These are phyloP conservation scores for Zarea fungicola DNA, from an alignment of 2,329 filamentous ascomycete species.

Conservation along the genomic window DNA sequence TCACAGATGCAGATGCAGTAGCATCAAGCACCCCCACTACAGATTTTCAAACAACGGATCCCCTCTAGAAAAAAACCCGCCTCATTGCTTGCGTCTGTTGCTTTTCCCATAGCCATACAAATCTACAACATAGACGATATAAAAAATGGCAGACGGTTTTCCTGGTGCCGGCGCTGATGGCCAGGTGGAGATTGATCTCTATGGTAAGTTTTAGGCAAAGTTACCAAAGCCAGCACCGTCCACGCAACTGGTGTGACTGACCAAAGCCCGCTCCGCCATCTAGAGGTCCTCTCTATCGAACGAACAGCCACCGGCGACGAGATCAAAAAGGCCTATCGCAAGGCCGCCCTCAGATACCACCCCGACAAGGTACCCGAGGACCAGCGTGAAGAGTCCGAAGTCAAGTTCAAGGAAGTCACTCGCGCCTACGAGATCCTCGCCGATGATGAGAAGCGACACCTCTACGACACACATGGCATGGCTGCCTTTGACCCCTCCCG, in stretches of 20 bases:
- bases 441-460: slow-evolving; percentile 86
- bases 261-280: slow-evolving; percentile 14
- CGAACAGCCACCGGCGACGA: slow-evolving; percentile 69
- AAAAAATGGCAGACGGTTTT: slow-evolving; percentile 9
- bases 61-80: slow-evolving; percentile 10
- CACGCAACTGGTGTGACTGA: neutral
- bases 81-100: neutral
- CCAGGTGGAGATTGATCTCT: slow-evolving; percentile 52
- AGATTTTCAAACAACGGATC: slow-evolving; percentile 14
- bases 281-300: slow-evolving; percentile 75
- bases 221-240: neutral
- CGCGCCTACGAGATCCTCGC: slow-evolving; percentile 97
- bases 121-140: neutral
- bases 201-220: slow-evolving; percentile 38
- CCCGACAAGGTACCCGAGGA: slow-evolving; percentile 92
- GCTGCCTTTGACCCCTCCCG: slow-evolving; percentile 80
- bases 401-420: slow-evolving; percentile 86
- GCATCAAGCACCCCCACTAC: slow-evolving; percentile 13
- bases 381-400: slow-evolving; percentile 77
- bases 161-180: slow-evolving; percentile 12
- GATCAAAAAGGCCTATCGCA: slow-evolving; percentile 94
- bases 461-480: slow-evolving; percentile 96
- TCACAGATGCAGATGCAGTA: slow-evolving; percentile 5
- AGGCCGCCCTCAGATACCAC: slow-evolving; percentile 83
- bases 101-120: slow-evolving; percentile 8